A percentile compares a stretch with the other conserved stretches of the same genome.
Conservation (phyloP, 768 basidiomycete genomes). For the Hypholoma sublateritium region DNA sequence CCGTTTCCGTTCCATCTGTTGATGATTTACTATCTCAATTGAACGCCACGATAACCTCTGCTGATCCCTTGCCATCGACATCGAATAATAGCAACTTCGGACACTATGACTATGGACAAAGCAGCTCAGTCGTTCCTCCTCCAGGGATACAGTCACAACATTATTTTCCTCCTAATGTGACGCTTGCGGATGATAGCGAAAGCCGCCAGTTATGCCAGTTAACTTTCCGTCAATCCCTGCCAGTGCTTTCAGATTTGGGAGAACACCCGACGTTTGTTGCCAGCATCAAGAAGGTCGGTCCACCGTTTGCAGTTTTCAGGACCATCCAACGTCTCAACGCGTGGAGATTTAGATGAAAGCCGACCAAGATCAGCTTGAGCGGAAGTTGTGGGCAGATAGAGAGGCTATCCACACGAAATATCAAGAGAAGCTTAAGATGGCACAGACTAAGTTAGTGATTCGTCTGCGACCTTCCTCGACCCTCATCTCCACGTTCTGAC, state of each 20-base stretch:
- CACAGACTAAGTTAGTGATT: constrained; percentile 60
- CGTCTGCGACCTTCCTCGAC: constrained; percentile 1
- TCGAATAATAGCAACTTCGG: not conserved
- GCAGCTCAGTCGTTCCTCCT: not conserved
- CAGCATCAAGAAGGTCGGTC: constrained; percentile 49
- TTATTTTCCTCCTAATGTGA: not conserved
- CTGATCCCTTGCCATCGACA: not conserved
- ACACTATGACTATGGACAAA: not conserved
- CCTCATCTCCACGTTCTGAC: constrained; percentile 4
- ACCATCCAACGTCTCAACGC: constrained; percentile 3
- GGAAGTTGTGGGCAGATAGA: constrained; percentile 67
- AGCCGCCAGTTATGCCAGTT: constrained; percentile 26
- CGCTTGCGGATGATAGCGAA: not conserved
- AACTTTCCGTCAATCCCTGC: constrained; percentile 72
- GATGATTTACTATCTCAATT: constrained; percentile 66
- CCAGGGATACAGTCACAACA: not conserved
- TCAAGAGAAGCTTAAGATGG: constrained; percentile 69
- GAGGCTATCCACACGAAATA: constrained; percentile 60
- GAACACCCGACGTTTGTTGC: constrained; percentile 51
- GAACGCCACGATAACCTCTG: constrained; percentile 28
- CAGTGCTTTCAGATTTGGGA: constrained; percentile 59
- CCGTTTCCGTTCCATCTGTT: constrained; percentile 38
- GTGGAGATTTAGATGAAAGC: constrained; percentile 54
- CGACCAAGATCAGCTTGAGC: constrained; percentile 72
- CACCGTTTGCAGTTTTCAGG: not conserved